Evolutionary conservation across 1,284 basidiomycete genomes (phyloP).

Genomic region (Volvariella volvacea): DNA sequence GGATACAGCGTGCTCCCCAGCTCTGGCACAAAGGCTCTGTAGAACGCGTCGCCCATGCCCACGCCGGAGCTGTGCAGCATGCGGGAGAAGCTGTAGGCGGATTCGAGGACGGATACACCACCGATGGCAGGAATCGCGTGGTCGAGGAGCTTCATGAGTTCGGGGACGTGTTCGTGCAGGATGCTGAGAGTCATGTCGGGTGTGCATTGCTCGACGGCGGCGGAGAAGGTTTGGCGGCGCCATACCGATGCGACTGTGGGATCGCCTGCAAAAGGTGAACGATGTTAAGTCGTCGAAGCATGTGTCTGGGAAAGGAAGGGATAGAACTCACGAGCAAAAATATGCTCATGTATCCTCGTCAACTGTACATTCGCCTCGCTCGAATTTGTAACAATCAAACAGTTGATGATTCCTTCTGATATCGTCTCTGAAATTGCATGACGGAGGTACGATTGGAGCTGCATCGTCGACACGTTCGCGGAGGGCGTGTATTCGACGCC

Average conservation of each 20-base stretch:
- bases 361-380: constrained; percentile 74
- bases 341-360: constrained; percentile 76
- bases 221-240: constrained; percentile 79
- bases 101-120: constrained; percentile 51
- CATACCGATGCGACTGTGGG: constrained; percentile 77
- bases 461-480: constrained; percentile 48
- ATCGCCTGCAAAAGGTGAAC: constrained; percentile 43
- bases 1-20: constrained; percentile 61
- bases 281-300: not conserved
- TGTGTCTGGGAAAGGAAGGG: constrained; percentile 1
- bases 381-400: constrained; percentile 71
- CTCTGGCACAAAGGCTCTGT: constrained; percentile 77
- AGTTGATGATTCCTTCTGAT: constrained; percentile 74
- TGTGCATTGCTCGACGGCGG: constrained; percentile 69
- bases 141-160: constrained; percentile 46
- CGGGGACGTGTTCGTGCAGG: constrained; percentile 60
- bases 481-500: constrained; percentile 30
- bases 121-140: constrained; percentile 33
- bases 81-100: constrained; percentile 68
- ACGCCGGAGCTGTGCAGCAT: constrained; percentile 74
- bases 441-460: constrained; percentile 67
- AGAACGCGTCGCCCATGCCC: constrained; percentile 65
- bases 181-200: constrained; percentile 59
- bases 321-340: constrained; percentile 62
- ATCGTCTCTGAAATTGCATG: constrained; percentile 73